Conservation (phyloP, 768 basidiomycete species). For the Cystofilobasidium macerans region DNA sequence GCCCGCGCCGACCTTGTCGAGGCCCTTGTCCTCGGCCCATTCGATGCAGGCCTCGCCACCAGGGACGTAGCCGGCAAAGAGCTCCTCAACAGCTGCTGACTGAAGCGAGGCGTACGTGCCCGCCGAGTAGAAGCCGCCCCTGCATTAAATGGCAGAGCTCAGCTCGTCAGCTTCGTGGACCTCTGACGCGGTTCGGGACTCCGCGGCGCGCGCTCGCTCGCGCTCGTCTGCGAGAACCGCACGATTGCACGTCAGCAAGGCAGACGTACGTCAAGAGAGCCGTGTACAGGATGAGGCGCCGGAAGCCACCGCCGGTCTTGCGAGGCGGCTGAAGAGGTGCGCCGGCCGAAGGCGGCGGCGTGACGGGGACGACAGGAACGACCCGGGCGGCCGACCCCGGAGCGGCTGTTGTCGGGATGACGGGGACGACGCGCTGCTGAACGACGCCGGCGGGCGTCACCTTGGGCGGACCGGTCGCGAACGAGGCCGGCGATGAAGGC, state of each 20-base stretch:
- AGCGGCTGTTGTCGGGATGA: not conserved
- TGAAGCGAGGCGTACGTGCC: conserved; percentile 23
- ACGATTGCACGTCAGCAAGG: no score
- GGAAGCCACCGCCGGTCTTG: not conserved
- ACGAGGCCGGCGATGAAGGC: not conserved
- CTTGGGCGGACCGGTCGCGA: not conserved
- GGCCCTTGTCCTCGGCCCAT: conserved; percentile 57
- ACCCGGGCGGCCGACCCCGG: not conserved
- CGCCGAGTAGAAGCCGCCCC: conserved; percentile 9
- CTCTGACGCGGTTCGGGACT: no score
- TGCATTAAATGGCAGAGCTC: not conserved
- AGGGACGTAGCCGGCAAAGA: conserved; percentile 19
- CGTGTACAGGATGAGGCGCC: not conserved
- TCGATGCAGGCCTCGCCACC: conserved; percentile 13
- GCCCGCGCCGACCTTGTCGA: conserved; percentile 62
- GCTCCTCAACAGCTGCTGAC: conserved; percentile 20
- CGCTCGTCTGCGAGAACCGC: no score
- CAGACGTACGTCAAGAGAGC: not conserved
- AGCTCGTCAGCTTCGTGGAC: not conserved
- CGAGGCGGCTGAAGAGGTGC: not conserved
- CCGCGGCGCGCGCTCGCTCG: no score
- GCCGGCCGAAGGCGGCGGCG: not conserved
- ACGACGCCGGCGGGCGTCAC: not conserved
- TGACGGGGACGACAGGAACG: not conserved
- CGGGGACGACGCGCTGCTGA: not conserved